A percentile compares a stretch with the other conserved stretches of the same genome.
These are phyloP conservation scores for Pseudozyma sp. DNA, from an alignment of 1,284 basidiomycete genomes.

Conservation along the genomic window DNA sequence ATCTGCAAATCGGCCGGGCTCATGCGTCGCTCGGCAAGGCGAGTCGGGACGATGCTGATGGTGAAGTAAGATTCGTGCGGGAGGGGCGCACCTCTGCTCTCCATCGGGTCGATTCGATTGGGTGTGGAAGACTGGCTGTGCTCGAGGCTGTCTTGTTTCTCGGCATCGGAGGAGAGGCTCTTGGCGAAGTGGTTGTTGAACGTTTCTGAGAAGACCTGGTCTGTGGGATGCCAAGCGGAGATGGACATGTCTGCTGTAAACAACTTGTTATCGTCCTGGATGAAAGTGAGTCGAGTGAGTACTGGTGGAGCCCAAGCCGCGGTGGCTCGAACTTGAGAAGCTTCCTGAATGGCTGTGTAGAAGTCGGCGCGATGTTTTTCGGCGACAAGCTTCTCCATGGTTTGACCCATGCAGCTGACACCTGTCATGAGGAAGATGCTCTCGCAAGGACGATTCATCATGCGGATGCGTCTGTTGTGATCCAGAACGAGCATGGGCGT, in stretches of 20 bases:
- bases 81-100: conserved; percentile 21
- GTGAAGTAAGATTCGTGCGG: conserved; percentile 61
- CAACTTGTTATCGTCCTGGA: conserved; percentile 47
- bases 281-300: conserved; percentile 53
- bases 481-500: conserved; percentile 62
- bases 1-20: conserved; percentile 44
- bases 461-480: conserved; percentile 53
- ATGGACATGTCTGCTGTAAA: conserved; percentile 55
- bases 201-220: conserved; percentile 57
- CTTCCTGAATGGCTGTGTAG: conserved; percentile 53
- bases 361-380: conserved; percentile 26
- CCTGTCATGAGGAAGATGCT: conserved; percentile 51
- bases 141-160: conserved; percentile 15
- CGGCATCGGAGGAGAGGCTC: conserved; percentile 12
- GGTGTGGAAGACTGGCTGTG: not conserved
- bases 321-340: conserved; percentile 34
- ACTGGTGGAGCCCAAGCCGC: conserved; percentile 50
- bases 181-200: conserved; percentile 44
- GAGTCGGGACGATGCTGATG: conserved; percentile 51
- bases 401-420: conserved; percentile 53
- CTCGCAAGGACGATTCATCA: conserved; percentile 63
- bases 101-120: conserved; percentile 21
- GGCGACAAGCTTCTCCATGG: conserved; percentile 51
- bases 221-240: conserved; percentile 62
- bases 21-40: conserved; percentile 46